Base-by-base conservation (phyloP, 768 basidiomycete species). In the Galerina marginata region DNA sequence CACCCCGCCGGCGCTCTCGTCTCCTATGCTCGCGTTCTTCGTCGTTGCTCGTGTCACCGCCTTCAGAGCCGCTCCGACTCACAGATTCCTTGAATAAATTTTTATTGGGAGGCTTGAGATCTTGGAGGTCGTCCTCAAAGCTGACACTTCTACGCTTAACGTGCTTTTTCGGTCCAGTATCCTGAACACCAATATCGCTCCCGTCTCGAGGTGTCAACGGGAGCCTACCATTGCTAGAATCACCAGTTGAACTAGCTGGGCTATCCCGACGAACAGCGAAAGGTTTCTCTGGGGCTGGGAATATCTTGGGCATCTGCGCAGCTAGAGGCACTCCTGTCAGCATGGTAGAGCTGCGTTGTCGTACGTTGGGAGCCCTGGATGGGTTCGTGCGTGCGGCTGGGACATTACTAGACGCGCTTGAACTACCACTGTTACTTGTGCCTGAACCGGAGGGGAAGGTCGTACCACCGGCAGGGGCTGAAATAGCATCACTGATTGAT, bases 201-300 rank as follows among this genome's bases (percentile, higher is more conserved):
- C 91, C 92, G 67, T 93, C 92, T 42, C 82, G 77, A 4, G 92
- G 93, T 14, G 93, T 94, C 48, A 89, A 77, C 10, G 92, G 93
- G 15, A 83, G 82, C 14, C 87, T 79, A 14, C 90, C 90, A 66
- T 87, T 90, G 62, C 91, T 93, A 60, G 92, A 93, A 69, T 90
- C 92, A 6, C 92, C 92, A 12, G 89, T 92, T 33, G 92, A 94
- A 69, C 92, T 93, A 11, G 89, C 89, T 11, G 92, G 92, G 67
- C 91, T 92, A 60, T 89, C 83, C 11, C 88, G 77, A 29, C 77
- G 69, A 25, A 54, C 50, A 67, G 75, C 86, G 69, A 92, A 92
- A 6, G 91, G 90, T 60, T 83, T 84, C 7, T 72, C 75, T 4
- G 81, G 79, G 63, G 69, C 58, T 23, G 69, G 61, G 63, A 62